Evolutionary conservation across 192 early-diverging fungal genomes (phyloP).

Genomic region (Coemansia furcata): DNA sequence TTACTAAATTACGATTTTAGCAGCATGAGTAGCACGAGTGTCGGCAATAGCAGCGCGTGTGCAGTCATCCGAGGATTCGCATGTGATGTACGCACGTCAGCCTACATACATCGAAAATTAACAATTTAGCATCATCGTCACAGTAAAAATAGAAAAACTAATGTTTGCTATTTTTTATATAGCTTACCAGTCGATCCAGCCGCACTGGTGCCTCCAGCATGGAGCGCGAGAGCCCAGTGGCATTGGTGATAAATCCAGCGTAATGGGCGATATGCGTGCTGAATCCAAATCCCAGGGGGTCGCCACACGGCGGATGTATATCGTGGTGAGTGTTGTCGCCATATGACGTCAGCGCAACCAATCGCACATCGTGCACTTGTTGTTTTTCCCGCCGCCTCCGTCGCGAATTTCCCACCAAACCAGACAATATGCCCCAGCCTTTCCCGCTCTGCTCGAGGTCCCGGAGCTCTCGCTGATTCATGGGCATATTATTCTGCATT

Average conservation of each 20-base stretch:
- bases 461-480: neutral
- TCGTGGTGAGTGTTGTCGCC: conserved; percentile 42
- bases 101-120: neutral
- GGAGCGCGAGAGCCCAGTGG: conserved; percentile 23
- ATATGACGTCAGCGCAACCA: conserved; percentile 50
- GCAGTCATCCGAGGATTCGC: neutral
- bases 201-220: conserved; percentile 29
- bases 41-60: neutral
- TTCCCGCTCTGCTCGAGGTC: neutral
- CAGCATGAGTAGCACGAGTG: neutral
- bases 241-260: conserved; percentile 27
- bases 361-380: conserved; percentile 5
- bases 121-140: neutral
- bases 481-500: neutral
- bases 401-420: neutral
- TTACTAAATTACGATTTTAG: neutral
- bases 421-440: neutral
- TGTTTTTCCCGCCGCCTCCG: neutral
- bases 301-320: conserved; percentile 39
- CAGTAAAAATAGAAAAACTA: too few relatives aligned
- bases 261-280: conserved; percentile 53
- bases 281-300: conserved; percentile 43
- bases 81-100: conserved; percentile 4
- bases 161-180: neutral
- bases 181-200: conserved; percentile 23